Evolutionary conservation across 306 rosid genomes (phyloP).

Genomic region (Castanospermum australe): DNA sequence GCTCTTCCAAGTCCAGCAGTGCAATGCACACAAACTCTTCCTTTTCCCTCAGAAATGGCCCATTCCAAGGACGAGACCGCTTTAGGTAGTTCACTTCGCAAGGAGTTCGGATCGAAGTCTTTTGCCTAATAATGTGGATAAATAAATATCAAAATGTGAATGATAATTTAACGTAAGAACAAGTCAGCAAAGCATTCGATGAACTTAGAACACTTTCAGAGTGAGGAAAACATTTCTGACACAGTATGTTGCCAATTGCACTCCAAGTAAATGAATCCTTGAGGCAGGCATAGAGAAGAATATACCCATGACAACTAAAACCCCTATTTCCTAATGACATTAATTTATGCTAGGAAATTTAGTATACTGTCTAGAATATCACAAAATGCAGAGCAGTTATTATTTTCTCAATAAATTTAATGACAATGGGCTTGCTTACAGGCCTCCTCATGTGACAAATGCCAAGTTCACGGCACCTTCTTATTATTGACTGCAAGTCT

Average conservation of each 20-base stretch:
- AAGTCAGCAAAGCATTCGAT: neutral
- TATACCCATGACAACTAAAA: neutral
- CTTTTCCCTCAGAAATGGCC: constrained; percentile 82
- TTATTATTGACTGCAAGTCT: constrained; percentile 59
- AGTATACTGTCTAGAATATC: neutral
- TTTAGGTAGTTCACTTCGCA: constrained; percentile 74
- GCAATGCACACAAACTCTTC: constrained; percentile 83
- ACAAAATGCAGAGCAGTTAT: neutral
- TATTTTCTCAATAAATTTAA: neutral
- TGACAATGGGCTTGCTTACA: constrained; percentile 40
- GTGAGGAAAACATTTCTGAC: neutral
- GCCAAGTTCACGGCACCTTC: constrained; percentile 57
- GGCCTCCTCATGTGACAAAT: constrained; percentile 84
- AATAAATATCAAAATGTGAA: constrained; percentile 1
- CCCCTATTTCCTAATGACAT: neutral
- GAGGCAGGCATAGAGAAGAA: neutral
- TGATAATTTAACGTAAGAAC: constrained; percentile 3
- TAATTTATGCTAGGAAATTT: neutral
- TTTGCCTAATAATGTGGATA: constrained; percentile 53
- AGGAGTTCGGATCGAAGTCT: constrained; percentile 89
- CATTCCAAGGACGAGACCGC: constrained; percentile 91
- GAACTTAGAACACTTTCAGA: neutral
- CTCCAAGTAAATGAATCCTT: neutral
- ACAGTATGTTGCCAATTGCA: neutral
- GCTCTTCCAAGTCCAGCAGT: constrained; percentile 98